Percentiles rank a stretch among this genome's conserved stretches.
phyloP scores from a whole-genome alignment of 495 filamentous ascomycete species.

The Penicillium diatomitis region DNA sequence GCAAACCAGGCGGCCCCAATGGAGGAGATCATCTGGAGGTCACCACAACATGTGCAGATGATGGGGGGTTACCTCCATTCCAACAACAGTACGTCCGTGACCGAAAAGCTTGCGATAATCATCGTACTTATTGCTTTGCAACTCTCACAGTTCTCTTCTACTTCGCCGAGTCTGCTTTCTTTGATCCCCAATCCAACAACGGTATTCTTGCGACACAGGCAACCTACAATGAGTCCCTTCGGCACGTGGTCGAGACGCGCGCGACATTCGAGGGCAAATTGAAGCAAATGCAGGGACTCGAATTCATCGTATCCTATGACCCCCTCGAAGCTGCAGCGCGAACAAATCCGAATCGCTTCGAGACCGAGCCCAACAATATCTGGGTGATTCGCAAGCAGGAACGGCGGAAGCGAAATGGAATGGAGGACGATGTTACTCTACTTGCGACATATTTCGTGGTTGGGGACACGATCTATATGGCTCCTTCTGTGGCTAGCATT shows the following conservation, averaged over 20 bases:
- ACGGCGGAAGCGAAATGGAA: constrained; percentile 46
- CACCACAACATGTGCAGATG: constrained; percentile 47
- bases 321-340: constrained; percentile 54
- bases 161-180: constrained; percentile 85
- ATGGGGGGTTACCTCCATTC: constrained; percentile 48
- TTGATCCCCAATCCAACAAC: constrained; percentile 84
- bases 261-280: constrained; percentile 71
- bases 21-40: constrained; percentile 73
- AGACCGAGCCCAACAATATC: constrained; percentile 51
- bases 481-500: constrained; percentile 70
- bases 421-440: constrained; percentile 62
- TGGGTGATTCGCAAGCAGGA: constrained; percentile 93
- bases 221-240: constrained; percentile 58
- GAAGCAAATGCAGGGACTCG: constrained; percentile 69
- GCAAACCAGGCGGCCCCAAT: constrained; percentile 49
- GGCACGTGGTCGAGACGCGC: constrained; percentile 55
- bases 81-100: constrained; percentile 33
- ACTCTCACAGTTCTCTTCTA: constrained; percentile 62
- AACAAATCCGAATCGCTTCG: constrained; percentile 45
- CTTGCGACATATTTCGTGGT: constrained; percentile 76
- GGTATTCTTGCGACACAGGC: constrained; percentile 67
- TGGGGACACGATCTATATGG: constrained; percentile 82
- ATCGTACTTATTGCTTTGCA: background rate
- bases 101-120: background rate
- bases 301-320: constrained; percentile 72